Base-by-base conservation (phyloP, 208 protist species). In the Tritrichomonas foetus region DNA sequence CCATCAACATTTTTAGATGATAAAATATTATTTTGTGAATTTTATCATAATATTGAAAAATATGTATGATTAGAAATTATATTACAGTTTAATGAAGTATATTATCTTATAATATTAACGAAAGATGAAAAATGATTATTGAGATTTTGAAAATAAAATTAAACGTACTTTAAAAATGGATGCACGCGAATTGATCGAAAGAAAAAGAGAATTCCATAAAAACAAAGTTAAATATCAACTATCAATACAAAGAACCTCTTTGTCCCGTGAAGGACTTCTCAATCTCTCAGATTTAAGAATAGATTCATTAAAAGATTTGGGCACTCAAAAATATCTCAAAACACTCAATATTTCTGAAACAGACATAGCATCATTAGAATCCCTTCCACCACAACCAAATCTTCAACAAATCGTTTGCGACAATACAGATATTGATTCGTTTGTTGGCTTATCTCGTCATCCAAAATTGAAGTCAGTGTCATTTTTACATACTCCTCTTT, bases 181-280 rank as follows among this genome's bases (percentile, higher is more conserved):
- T n/a, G n/a, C n/a, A n/a, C n/a, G n/a, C n/a, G n/a, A n/a, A n/a
- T n/a, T n/a, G n/a, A n/a, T n/a, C n/a, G n/a, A n/a, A n/a, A n/a
- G n/a, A n/a, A n/a, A n/a, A n/a, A n/a, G n/a, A n/a, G n/a, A n/a
- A n/a, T n/a, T n/a, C n/a, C n/a, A n/a, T n/a, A n/a, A n/a, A n/a
- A n/a, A n/a, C n/a, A n/a, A 75, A 75, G 8, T 82, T 30, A 82
- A 82, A 36, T 47, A 82, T 36, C n/a, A 82, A 50, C n/a, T 82
- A n/a, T 25, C 74, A 27, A 50, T 36, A 20, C 74, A 82, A 53
- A 82, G 74, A 82, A 20, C 41, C 11, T 50, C 47, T 20, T 41
- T 82, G 3, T 47, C n/a, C 25, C 74, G 74, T 30, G 33, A 50
- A 20, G 74, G 74, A n/a, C 9, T 50, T 1, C 14, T 82, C 20